These are phyloP conservation scores for Ophiostoma sp. DNA, from an alignment of 2,329 filamentous ascomycete genomes.

Conservation along the genomic window DNA sequence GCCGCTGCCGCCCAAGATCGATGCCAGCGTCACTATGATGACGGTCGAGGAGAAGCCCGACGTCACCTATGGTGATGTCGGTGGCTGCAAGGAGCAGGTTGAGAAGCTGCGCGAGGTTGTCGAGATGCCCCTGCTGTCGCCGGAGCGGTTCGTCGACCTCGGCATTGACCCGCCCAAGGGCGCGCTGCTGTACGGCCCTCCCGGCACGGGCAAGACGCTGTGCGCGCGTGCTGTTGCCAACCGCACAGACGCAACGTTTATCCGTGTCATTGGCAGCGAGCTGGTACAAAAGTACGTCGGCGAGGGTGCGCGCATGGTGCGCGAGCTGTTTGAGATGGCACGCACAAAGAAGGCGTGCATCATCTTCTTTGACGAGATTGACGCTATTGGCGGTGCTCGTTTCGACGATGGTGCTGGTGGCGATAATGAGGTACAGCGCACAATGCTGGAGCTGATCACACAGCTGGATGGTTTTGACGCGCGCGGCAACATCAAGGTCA, in stretches of 20 bases:
- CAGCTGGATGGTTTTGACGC: constrained; percentile 99
- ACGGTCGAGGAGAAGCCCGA: constrained; percentile 99
- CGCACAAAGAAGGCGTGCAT: constrained; percentile 99
- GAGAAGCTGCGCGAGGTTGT: constrained; percentile 98
- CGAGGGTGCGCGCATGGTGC: constrained; percentile 96
- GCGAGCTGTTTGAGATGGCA: constrained; percentile 98
- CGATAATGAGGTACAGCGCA: constrained; percentile 95
- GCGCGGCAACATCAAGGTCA: constrained; percentile 96
- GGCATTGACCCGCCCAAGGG: constrained; percentile 98
- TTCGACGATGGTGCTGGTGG: constrained; percentile 97
- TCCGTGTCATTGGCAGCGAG: constrained; percentile 95
- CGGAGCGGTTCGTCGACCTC: constrained; percentile 96
- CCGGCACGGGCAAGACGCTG: constrained; percentile 97
- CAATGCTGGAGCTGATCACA: constrained; percentile 97
- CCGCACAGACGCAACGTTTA: constrained; percentile 96
- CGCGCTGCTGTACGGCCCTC: constrained; percentile 90
- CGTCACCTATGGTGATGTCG: constrained; percentile 97
- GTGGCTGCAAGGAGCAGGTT: constrained; percentile 98
- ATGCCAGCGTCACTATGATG: constrained; percentile 99
- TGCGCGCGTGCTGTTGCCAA: constrained; percentile 97
- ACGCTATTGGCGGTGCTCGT: constrained; percentile 96
- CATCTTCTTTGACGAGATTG: constrained; percentile 99
- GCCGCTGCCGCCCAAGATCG: constrained; percentile 94
- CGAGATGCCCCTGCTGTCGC: constrained; percentile 94
- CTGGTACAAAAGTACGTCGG: constrained; percentile 98